Base-by-base conservation (phyloP, 306 rosid genomes). In the Citrullus amarus region DNA sequence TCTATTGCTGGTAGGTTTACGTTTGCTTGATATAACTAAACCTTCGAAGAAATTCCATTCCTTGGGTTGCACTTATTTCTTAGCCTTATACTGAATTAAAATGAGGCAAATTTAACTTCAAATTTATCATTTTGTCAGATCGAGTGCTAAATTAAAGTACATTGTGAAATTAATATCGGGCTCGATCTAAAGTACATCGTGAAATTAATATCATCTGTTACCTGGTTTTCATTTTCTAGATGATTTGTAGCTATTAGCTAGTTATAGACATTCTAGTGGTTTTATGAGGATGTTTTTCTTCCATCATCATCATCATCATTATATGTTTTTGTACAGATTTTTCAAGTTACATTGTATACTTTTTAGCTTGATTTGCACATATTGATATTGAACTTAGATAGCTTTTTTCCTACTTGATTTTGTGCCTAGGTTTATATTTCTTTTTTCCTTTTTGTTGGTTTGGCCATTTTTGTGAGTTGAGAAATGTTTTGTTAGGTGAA, bases 1-100 rank as follows among this genome's bases (percentile, higher is more conserved):
- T 76, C 83, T 8, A 32, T 73, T 88, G 38, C 82, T 88, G 89
- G 91, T 88, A 80, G 44, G 86, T 76, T 61, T 78, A 53, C n/a
- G 83, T 75, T 60, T 78, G 11, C 15, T 3, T 51, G 68, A 78
- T 76, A 46, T 62, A 22, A 44, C 36, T 51, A 51, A 46, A 25
- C 67, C 54, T 69, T 43, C 53, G n/a, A 69, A 34, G 11, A 69
- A 44, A 69, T 20, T 12, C 43, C 34, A 12, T 38, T 16, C 25
- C 12, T 65, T 65, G 50, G 28, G 72, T 17, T 36, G 72, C n/a
- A 36, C 50, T 65, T 34, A 17, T 68, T 68, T 68, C 13, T 68
- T n/a, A 4, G 11, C n/a, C 30, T 17, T 69, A 43, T 20, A 69
- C 36, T 12, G 25, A 43, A 30, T 38, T 39, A 17, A 62, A 9